Conservation (phyloP, 208 protist species). For the Tritrichomonas musculus region DNA sequence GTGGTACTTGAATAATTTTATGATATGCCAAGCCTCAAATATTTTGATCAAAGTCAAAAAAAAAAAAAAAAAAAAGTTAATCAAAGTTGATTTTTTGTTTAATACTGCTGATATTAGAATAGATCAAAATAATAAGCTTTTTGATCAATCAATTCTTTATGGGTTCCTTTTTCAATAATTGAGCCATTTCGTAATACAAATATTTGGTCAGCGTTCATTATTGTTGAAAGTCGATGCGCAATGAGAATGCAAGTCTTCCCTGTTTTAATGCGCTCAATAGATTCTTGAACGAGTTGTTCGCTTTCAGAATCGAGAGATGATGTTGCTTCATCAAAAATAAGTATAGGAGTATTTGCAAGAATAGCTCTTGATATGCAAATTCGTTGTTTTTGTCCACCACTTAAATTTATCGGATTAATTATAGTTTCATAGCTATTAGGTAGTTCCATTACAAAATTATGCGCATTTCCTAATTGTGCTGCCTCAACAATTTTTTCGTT, state of each 20-base stretch:
- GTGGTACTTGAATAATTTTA: too few relatives aligned
- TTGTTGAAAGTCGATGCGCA: conserved; percentile 78
- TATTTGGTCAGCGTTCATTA: conserved; percentile 53
- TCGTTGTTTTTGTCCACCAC: not conserved
- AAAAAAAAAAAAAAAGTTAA: too few relatives aligned
- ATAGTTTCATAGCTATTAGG: not conserved
- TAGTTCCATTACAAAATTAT: not conserved
- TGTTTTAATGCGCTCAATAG: conserved; percentile 63
- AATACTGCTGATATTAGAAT: not conserved
- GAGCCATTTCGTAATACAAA: conserved; percentile 45
- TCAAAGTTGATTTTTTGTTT: too few relatives aligned
- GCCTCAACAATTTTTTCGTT: conserved; percentile 47
- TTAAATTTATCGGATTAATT: not conserved
- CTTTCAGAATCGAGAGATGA: conserved; percentile 69
- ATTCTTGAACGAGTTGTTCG: conserved; percentile 69
- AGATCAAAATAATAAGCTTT: not conserved
- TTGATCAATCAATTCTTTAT: conserved; percentile 31
- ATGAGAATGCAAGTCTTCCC: conserved; percentile 71
- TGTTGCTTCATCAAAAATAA: conserved; percentile 64
- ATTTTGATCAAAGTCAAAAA: too few relatives aligned
- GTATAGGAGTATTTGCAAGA: not conserved
- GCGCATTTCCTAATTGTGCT: conserved; percentile 37
- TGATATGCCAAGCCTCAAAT: too few relatives aligned
- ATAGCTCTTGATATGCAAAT: not conserved
- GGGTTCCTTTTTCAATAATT: conserved; percentile 50